phyloP scores from a whole-genome alignment of 345 rosid species.

The Lepidium africanum region DNA sequence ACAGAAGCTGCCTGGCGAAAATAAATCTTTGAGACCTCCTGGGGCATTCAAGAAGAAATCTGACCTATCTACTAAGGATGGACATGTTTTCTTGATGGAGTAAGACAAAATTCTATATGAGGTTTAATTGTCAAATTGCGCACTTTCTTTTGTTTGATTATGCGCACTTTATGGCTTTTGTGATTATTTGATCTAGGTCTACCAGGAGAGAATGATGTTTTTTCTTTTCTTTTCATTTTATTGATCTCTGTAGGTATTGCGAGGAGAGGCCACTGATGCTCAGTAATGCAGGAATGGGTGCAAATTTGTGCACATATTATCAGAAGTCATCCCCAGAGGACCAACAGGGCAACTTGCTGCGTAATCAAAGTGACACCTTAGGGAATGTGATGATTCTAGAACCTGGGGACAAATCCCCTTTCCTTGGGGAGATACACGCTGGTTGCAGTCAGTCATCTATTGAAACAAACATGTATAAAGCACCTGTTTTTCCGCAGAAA shows the following conservation, averaged over 20 bases:
- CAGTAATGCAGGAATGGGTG: constrained; percentile 95
- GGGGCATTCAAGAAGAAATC: constrained; percentile 99
- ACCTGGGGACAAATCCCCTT: constrained; percentile 88
- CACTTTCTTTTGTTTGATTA: neutral
- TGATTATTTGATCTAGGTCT: neutral
- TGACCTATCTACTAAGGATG: constrained; percentile 93
- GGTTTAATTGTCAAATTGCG: neutral
- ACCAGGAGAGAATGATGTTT: neutral
- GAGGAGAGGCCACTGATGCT: constrained; percentile 93
- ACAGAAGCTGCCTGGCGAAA: constrained; percentile 85
- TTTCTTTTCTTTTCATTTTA: neutral
- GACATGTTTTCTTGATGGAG: constrained; percentile 95
- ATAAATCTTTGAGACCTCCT: constrained; percentile 87
- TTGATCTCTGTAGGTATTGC: constrained; percentile 54
- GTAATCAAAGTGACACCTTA: constrained; percentile 47
- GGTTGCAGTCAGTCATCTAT: constrained; percentile 80
- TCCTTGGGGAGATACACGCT: constrained; percentile 84
- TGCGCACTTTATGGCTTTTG: constrained; percentile 6
- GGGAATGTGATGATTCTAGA: constrained; percentile 73
- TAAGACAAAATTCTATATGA: constrained; percentile 36
- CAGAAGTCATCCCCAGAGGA: constrained; percentile 74
- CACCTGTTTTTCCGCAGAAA: constrained; percentile 81
- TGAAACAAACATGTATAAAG: constrained; percentile 92
- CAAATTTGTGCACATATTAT: constrained; percentile 83
- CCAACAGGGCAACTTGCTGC: constrained; percentile 52